Base-by-base conservation (phyloP, 352 stramenopile species). In the Nothophytophthora sp. region DNA sequence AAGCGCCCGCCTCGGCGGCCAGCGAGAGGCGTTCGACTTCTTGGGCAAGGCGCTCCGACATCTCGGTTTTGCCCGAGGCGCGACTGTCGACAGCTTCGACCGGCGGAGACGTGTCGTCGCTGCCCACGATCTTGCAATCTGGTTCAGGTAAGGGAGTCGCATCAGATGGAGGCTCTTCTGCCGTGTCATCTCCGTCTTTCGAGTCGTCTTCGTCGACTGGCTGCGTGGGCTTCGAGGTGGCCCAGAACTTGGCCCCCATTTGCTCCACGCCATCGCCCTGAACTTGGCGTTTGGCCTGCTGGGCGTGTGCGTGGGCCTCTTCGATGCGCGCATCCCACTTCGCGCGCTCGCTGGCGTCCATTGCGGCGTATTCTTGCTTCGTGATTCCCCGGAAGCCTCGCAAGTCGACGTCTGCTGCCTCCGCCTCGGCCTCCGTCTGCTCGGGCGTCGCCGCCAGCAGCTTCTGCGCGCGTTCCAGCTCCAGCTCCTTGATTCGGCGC, bases 251-350 rank as follows among this genome's bases (percentile, higher is more conserved):
- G 18, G 68, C 13, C 25, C 70, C 81, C 35, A 86, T 60, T 34
- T 48, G 49, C 20, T 41, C 32, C n/a, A 88, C 50, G 2, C 74
- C 72, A 19, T 86, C 62, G 27, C 64, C 72, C 27, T 76, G 47
- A 28, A 87, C 68, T 25, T 73, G 61, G 29, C 57, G 40, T 19
- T 63, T 55, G 2, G 61, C 79, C 10, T 71, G 52, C 33, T 57
- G 43, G 6, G 80, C 68, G 22, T 84, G 67, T 10, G 37, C 39
- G 19, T 83, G 71, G 4, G 81, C 81, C 10, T 74, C 53, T 27
- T 76, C 56, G 45, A 90, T 88, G 30, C 78, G 67, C 10, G 55
- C 64, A 20, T 88, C 75, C 81, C 81, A 90, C 13, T 81, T 73
- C 11, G 50, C 60, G 7, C 70, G 69, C 12, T 88, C 74, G 2